phyloP scores from a whole-genome alignment of 192 early-diverging fungal genomes.

The Dissophora globulifera region DNA sequence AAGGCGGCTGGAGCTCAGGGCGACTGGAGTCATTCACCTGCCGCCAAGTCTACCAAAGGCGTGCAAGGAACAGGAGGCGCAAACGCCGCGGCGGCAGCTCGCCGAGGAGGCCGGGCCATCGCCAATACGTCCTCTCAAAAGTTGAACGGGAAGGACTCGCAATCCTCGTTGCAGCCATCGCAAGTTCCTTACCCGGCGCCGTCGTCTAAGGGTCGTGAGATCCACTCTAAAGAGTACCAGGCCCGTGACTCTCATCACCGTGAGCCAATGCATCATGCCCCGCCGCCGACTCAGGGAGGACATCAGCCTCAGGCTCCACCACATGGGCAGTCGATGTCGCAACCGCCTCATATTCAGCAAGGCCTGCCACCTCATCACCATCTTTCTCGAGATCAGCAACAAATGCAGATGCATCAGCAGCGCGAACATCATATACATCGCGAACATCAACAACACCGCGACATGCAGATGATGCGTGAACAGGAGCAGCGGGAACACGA shows the following conservation, averaged over 20 bases:
- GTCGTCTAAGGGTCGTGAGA: constrained; percentile 36
- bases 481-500: constrained; percentile 38
- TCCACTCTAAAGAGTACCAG: constrained; percentile 49
- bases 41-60: constrained; percentile 24
- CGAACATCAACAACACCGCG: constrained; percentile 35
- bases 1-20: constrained; percentile 24
- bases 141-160: constrained; percentile 27
- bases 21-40: constrained; percentile 21
- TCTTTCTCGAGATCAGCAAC: constrained; percentile 28
- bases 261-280: constrained; percentile 27
- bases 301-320: constrained; percentile 8
- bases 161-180: background rate
- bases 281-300: background rate
- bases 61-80: background rate
- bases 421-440: constrained; percentile 31
- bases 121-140: constrained; percentile 2
- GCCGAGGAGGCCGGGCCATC: constrained; percentile 9
- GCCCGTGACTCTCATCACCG: constrained; percentile 36
- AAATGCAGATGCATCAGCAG: constrained; percentile 36
- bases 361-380: constrained; percentile 25
- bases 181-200: constrained; percentile 7
- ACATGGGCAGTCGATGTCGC: constrained; percentile 22
- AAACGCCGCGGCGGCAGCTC: constrained; percentile 1
- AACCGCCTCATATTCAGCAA: constrained; percentile 19
- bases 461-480: constrained; percentile 44